phyloP scores from a whole-genome alignment of 305 asterid genomes.

The Euphrasia arctica region DNA sequence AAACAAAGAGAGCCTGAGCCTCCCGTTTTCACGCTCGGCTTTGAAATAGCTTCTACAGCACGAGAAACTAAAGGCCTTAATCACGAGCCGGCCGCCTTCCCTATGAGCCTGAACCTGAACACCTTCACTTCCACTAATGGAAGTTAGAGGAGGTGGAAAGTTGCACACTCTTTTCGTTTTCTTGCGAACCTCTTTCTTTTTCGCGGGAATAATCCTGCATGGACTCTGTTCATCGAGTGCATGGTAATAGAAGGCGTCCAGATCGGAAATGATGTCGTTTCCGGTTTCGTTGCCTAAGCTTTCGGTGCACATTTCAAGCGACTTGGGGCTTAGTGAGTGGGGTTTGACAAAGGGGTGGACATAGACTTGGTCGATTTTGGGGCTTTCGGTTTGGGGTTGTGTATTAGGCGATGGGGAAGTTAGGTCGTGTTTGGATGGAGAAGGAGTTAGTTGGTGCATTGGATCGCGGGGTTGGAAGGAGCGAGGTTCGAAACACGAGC shows the following conservation, averaged over 20 bases:
- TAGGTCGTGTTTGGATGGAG: constrained; percentile 31
- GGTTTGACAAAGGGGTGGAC: constrained; percentile 50
- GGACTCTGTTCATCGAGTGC: constrained; percentile 21
- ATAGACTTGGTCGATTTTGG: constrained; percentile 30
- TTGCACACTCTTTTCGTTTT: constrained; percentile 24
- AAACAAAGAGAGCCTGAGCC: constrained; percentile 60
- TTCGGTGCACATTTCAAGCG: constrained; percentile 89
- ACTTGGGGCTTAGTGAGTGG: constrained; percentile 39
- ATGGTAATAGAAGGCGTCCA: constrained; percentile 30
- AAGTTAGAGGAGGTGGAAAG: constrained; percentile 76
- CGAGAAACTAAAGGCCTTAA: constrained; percentile 45
- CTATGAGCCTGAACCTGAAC: constrained; percentile 54
- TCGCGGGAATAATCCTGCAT: constrained; percentile 14
- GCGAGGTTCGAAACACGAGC: constrained; percentile 43
- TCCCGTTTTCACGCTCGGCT: constrained; percentile 58
- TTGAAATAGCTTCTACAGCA: constrained; percentile 30
- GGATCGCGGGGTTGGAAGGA: constrained; percentile 33
- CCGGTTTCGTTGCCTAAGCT: constrained; percentile 78
- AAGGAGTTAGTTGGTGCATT: constrained; percentile 39
- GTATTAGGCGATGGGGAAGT: too few relatives aligned
- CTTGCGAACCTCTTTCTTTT: constrained; percentile 20
- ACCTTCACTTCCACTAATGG: constrained; percentile 50
- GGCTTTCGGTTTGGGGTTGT: neutral
- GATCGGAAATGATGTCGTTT: constrained; percentile 35
- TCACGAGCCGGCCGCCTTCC: constrained; percentile 65